Evolutionary conservation across 2,329 filamentous ascomycete species (phyloP).

Genomic region (Trichoderma arundinaceum): DNA sequence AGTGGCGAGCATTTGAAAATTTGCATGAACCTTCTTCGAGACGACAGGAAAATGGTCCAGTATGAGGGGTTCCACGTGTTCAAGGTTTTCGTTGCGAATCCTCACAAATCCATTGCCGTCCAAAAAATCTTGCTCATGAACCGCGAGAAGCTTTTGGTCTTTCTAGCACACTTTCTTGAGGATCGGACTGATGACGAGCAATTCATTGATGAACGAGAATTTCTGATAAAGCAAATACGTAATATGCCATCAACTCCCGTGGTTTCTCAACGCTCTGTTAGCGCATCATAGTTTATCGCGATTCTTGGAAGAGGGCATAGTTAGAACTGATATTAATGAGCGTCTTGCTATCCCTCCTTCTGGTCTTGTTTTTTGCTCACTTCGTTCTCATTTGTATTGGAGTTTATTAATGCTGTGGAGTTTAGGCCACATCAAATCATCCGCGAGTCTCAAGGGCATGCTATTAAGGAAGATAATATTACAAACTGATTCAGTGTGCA

Average conservation of each 20-base stretch:
- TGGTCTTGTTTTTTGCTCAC: not conserved
- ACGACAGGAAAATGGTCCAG: constrained; percentile 98
- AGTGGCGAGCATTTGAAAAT: constrained; percentile 95
- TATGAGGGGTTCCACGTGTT: constrained; percentile 99
- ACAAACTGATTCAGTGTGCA: constrained; percentile 18
- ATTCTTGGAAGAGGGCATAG: constrained; percentile 13
- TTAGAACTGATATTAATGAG: constrained; percentile 21
- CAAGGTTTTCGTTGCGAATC: constrained; percentile 99
- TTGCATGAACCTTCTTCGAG: constrained; percentile 94
- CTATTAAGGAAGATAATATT: constrained; percentile 20
- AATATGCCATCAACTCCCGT: constrained; percentile 67
- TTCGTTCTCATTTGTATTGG: constrained; percentile 11
- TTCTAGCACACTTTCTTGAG: constrained; percentile 89
- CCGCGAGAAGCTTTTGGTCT: constrained; percentile 84
- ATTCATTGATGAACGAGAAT: constrained; percentile 97
- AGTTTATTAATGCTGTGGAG: constrained; percentile 24
- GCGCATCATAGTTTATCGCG: constrained; percentile 31
- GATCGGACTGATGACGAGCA: constrained; percentile 97
- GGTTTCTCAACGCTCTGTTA: constrained; percentile 52
- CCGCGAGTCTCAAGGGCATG: constrained; percentile 9
- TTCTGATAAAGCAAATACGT: constrained; percentile 91
- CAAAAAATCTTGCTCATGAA: constrained; percentile 97
- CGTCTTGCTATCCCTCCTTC: constrained; percentile 11
- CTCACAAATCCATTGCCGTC: constrained; percentile 95
- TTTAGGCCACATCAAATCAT: constrained; percentile 13